Evolutionary conservation across 2,329 filamentous ascomycete genomes (phyloP).

Genomic region (Talaromyces sp.): DNA sequence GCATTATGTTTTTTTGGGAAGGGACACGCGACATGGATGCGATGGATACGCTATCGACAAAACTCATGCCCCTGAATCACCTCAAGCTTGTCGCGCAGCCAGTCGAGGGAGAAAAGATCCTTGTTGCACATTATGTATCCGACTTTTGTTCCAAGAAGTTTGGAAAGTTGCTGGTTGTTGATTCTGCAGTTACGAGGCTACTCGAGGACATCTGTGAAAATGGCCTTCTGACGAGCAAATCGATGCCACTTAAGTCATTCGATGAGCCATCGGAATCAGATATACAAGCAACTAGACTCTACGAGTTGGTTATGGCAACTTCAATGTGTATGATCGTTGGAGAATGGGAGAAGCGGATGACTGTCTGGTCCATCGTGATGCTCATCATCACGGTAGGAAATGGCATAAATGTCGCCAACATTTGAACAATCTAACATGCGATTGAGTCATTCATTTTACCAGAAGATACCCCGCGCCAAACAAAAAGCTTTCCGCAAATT

Average conservation of each 20-base stretch:
- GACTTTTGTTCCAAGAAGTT: conserved; percentile 5
- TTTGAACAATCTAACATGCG: too few relatives aligned
- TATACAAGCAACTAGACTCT: conserved; percentile 2
- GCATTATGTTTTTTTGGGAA: conserved; percentile 15
- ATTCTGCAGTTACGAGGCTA: conserved; percentile 8
- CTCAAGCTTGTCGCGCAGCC: conserved; percentile 13
- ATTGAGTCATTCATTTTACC: too few relatives aligned
- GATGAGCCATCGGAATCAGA: background rate
- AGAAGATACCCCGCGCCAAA: too few relatives aligned
- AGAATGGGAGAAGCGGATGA: conserved; percentile 14
- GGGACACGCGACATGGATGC: conserved; percentile 12
- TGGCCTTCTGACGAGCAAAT: background rate
- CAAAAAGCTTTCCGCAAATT: too few relatives aligned
- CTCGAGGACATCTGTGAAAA: conserved; percentile 2
- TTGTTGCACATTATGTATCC: conserved; percentile 3
- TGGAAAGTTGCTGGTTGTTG: conserved; percentile 12
- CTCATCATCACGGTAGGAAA: background rate
- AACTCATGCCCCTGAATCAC: conserved; percentile 14
- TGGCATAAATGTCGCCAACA: background rate
- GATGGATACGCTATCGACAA: background rate
- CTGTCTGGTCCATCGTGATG: background rate
- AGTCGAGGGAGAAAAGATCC: background rate
- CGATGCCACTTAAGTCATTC: background rate
- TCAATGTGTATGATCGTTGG: conserved; percentile 22
- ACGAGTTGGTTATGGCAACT: conserved; percentile 17